Conservation (phyloP, 148 eudicot genomes). For the Arbutus unedo region DNA sequence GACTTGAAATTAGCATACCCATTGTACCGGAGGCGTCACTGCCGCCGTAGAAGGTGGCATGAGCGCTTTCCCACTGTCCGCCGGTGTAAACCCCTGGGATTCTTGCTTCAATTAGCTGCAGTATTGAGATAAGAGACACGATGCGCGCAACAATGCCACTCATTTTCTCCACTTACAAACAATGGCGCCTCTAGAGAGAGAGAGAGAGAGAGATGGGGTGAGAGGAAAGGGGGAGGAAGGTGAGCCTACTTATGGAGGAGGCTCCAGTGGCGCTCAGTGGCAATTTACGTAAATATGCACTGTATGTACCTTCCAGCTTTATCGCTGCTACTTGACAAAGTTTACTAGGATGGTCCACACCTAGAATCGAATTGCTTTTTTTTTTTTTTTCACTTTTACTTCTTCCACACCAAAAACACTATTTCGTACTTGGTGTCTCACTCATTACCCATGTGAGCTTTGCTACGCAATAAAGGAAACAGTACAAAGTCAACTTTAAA, state of each 20-base stretch:
- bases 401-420: background rate
- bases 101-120: constrained; percentile 27
- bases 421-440: background rate
- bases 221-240: constrained; percentile 32
- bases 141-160: constrained; percentile 15
- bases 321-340: background rate
- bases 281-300: constrained; percentile 2
- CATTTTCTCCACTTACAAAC: constrained; percentile 5
- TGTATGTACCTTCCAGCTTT: background rate
- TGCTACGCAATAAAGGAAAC: background rate
- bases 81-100: constrained; percentile 51
- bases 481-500: background rate
- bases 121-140: constrained; percentile 19
- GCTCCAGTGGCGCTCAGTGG: constrained; percentile 2
- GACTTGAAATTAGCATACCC: constrained; percentile 32
- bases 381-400: background rate
- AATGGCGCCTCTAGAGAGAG: constrained; percentile 1
- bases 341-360: background rate
- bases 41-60: constrained; percentile 70
- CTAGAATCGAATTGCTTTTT: background rate
- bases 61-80: constrained; percentile 56
- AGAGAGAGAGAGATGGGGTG: constrained; percentile 11
- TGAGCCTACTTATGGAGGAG: constrained; percentile 44
- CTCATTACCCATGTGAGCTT: background rate
- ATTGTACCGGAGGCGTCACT: constrained; percentile 71